A percentile compares a stretch with the other conserved stretches of the same genome.
These are phyloP conservation scores for Diplosphaera chodatii DNA, from an alignment of 139 green algal genomes.

Conservation along the genomic window DNA sequence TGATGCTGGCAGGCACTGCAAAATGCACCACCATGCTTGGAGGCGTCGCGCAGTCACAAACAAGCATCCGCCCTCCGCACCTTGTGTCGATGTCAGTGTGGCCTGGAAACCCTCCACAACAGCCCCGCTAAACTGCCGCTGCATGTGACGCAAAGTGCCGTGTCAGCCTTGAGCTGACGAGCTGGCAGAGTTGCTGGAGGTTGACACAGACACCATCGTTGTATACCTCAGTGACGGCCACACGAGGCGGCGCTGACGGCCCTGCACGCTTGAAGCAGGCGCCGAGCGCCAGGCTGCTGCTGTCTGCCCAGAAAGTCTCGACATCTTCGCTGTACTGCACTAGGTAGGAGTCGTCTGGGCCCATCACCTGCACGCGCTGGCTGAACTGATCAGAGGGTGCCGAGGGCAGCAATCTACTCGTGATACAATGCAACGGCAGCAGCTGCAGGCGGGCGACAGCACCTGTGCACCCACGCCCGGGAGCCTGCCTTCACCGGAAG, in stretches of 20 bases:
- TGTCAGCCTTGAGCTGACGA: too few relatives aligned
- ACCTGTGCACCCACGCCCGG: constrained; percentile 52
- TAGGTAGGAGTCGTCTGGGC: constrained; percentile 85
- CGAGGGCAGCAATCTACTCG: too few relatives aligned
- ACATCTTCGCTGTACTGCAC: constrained; percentile 70
- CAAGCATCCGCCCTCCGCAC: constrained; percentile 31
- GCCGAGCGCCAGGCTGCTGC: constrained; percentile 54
- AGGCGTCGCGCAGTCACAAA: too few relatives aligned
- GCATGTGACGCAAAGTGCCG: too few relatives aligned
- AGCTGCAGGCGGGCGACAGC: too few relatives aligned
- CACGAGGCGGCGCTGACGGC: neutral
- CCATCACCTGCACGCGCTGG: constrained; percentile 94
- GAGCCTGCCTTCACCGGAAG: constrained; percentile 29
- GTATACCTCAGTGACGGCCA: neutral
- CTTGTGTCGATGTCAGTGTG: constrained; percentile 58
- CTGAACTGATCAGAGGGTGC: too few relatives aligned
- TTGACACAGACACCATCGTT: too few relatives aligned
- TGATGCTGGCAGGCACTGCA: too few relatives aligned
- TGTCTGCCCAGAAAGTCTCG: constrained; percentile 71
- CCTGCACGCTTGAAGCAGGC: constrained; percentile 41
- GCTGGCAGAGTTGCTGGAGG: too few relatives aligned
- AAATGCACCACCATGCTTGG: too few relatives aligned
- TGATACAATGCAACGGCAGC: too few relatives aligned
- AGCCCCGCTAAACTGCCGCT: constrained; percentile 46
- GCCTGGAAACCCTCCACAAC: constrained; percentile 76